Percentiles rank a stretch among this genome's conserved stretches.
Conservation (phyloP, 805 yeast genomes). For the Hanseniaspora vineae region DNA sequence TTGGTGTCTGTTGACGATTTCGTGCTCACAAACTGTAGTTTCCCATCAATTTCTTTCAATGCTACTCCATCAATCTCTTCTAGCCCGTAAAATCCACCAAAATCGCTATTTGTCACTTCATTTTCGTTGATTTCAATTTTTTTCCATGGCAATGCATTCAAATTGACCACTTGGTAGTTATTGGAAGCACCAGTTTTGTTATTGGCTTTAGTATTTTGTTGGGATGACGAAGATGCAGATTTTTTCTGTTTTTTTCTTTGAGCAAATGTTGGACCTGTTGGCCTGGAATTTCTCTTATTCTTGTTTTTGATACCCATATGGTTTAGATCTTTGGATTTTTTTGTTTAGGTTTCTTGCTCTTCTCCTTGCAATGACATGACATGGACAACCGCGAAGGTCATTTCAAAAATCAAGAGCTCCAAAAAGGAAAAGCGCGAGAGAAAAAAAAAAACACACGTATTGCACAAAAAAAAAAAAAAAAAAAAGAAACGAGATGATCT, state of each 20-base stretch:
- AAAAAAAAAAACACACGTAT: not conserved
- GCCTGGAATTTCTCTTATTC: not conserved
- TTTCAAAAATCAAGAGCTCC: not conserved
- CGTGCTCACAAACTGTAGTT: slow-evolving; percentile 41
- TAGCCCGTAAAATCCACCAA: slow-evolving; percentile 81
- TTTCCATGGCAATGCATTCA: slow-evolving; percentile 52
- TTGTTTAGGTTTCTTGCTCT: not conserved
- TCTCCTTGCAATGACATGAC: not conserved
- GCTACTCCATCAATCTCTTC: slow-evolving; percentile 93
- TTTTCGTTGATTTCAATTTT: slow-evolving; percentile 64
- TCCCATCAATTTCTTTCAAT: slow-evolving; percentile 43
- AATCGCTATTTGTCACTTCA: slow-evolving; percentile 52
- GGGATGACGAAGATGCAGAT: no score
- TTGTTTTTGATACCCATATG: not conserved
- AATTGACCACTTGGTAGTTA: slow-evolving; percentile 2
- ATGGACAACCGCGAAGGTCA: not conserved
- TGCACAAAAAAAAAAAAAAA: not conserved
- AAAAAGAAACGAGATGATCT: not conserved
- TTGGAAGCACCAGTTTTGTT: slow-evolving; percentile 1
- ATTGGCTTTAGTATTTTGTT: not conserved
- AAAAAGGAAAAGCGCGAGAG: not conserved
- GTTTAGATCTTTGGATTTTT: not conserved
- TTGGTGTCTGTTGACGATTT: slow-evolving; percentile 19
- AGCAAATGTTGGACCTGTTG: not conserved
- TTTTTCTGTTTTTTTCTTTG: not conserved